These are phyloP conservation scores for Austroboletus niveus DNA, from an alignment of 1,284 basidiomycete species.

Conservation along the genomic window DNA sequence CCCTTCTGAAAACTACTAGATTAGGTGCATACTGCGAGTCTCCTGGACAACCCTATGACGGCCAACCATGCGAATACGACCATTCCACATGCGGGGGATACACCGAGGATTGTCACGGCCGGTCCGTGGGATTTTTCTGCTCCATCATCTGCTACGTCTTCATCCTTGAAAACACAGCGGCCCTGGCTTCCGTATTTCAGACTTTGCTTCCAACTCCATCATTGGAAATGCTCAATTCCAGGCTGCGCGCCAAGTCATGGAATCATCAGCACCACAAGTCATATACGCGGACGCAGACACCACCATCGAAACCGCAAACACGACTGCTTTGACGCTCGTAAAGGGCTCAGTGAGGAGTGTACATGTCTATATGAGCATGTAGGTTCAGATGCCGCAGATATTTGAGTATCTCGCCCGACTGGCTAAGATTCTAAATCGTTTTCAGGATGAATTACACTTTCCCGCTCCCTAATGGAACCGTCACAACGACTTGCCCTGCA, in stretches of 20 bases:
- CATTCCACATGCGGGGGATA: slow-evolving; percentile 74
- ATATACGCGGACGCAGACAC: slow-evolving; percentile 21
- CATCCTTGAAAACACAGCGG: slow-evolving; percentile 42
- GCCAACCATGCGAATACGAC: slow-evolving; percentile 61
- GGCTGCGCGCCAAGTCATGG: slow-evolving; percentile 64
- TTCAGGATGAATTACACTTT: slow-evolving; percentile 65
- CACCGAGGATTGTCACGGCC: slow-evolving; percentile 66
- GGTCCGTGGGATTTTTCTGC: slow-evolving; percentile 40
- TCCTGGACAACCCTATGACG: slow-evolving; percentile 66
- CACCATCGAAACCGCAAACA: slow-evolving; percentile 27
- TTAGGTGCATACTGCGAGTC: slow-evolving; percentile 76
- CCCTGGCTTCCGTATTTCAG: slow-evolving; percentile 68
- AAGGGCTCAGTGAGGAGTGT: slow-evolving; percentile 62
- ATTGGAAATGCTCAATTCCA: slow-evolving; percentile 68
- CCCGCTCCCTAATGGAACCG: slow-evolving; percentile 63
- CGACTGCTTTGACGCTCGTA: slow-evolving; percentile 39
- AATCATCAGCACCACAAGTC: slow-evolving; percentile 15
- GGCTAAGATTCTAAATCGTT: neutral
- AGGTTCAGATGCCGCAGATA: slow-evolving; percentile 14
- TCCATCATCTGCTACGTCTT: neutral
- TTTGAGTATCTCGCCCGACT: neutral
- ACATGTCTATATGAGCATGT: slow-evolving; percentile 71
- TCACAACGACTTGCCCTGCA: slow-evolving; percentile 72
- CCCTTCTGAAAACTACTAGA: slow-evolving; percentile 17
- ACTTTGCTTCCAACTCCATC: slow-evolving; percentile 69